Evolutionary conservation across 805 yeast genomes (phyloP), one percentile per base, ranked within the genome.

Genomic region (Wickerhamomyces mucosus): DNA sequence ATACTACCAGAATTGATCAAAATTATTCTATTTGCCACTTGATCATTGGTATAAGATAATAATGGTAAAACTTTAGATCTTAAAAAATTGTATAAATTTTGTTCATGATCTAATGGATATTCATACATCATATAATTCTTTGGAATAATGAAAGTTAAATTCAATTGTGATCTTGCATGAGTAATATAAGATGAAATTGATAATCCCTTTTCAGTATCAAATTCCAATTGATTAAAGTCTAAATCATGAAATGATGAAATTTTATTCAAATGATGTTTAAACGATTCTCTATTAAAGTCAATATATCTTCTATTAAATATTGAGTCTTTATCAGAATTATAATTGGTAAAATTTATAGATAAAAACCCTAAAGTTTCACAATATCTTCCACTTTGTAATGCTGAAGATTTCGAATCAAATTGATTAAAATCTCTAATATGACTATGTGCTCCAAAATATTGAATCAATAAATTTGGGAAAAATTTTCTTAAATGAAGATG

Each of bases 341-440:
- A 34, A 4, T 31, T 23, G 2, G 58, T 38, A 18, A 53, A 31
- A 37, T 67, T 61, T 15, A 85, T 58, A 17, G 94, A 73, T 10
- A 80, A 55, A 68, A 86, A 89, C 1, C 97, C 97, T n/a, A 82
- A 69, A 0, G 97, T 89, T 51, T 89, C 97, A 48, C 94, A 73
- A 51, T 82, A 89, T 30, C 96, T 63, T 0, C 97, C 97, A 50
- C 95, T 82, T 58, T 89, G 95, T n/a, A 89, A 55, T 0, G 78
- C 96, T 0, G 82, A 74, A 16, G 88, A 69, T 29, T 58, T 59
- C 2, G 62, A 57, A 48, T 89, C 97, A 31, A 76, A 62, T 4
- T 72, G 59, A 7, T 72, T 67, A 53, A 79, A 89, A 54, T 89
- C 97, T 39, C 97, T 64, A 12, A 89, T 75, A 51, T 89, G 97